A percentile compares a stretch with the other conserved stretches of the same genome.
phyloP scores from a whole-genome alignment of 371 early-diverging fungal genomes.

The Batrachochytrium dendrobatidis region DNA sequence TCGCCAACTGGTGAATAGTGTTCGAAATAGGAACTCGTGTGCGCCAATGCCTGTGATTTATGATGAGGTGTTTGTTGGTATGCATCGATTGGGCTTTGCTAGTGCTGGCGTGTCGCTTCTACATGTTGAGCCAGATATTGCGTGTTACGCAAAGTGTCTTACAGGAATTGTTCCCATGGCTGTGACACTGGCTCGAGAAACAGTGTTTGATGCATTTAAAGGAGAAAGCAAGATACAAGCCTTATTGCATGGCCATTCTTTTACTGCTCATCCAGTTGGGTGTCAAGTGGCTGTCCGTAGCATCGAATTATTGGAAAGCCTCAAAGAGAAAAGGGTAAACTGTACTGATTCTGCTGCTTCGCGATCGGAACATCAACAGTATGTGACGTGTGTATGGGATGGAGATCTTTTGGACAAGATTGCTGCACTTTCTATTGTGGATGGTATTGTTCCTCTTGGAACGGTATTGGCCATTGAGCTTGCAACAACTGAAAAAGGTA shows the following conservation, averaged over 20 bases:
- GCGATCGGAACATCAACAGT: too few species aligned
- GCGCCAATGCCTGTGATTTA: conserved; percentile 58
- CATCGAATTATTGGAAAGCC: conserved; percentile 44
- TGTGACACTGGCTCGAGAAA: conserved; percentile 58
- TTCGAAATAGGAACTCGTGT: conserved; percentile 41
- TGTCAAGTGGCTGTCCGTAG: conserved; percentile 63
- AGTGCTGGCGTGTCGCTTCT: conserved; percentile 53
- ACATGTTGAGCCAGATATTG: conserved; percentile 68
- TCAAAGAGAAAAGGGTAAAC: conserved; percentile 13
- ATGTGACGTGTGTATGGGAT: conserved; percentile 19
- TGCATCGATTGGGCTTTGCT: conserved; percentile 62
- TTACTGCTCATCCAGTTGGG: conserved; percentile 81
- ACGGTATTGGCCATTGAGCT: conserved; percentile 66
- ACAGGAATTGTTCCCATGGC: conserved; percentile 75
- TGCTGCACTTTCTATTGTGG: conserved; percentile 49
- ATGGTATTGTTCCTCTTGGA: conserved; percentile 67
- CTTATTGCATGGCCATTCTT: conserved; percentile 74
- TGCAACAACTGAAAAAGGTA: conserved; percentile 39
- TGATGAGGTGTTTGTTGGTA: conserved; percentile 81
- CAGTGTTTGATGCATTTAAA: conserved; percentile 59
- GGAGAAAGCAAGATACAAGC: conserved; percentile 63
- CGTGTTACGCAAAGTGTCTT: conserved; percentile 68
- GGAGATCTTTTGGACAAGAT: conserved; percentile 27
- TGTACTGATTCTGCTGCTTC: conserved; percentile 40
- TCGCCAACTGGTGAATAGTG: conserved; percentile 51